phyloP scores from a whole-genome alignment of 805 yeast species.

The Candida endomychidarum region DNA sequence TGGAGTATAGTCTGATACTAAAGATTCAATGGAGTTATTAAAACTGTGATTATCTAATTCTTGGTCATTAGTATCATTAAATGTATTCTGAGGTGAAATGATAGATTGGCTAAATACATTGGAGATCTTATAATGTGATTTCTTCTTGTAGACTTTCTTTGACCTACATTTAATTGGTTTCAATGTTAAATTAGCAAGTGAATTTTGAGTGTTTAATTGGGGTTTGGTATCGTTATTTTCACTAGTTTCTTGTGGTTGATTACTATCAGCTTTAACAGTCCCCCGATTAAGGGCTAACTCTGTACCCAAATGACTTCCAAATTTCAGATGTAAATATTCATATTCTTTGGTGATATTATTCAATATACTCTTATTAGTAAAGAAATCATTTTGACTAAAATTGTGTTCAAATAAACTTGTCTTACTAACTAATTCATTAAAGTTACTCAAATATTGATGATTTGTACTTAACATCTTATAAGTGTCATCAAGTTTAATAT shows the following conservation, averaged over 20 bases:
- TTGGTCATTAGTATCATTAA: conserved; percentile 5
- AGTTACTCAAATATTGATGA: conserved; percentile 22
- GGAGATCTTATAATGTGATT: conserved; percentile 40
- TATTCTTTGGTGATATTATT: conserved; percentile 31
- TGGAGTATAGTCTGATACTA: conserved; percentile 2
- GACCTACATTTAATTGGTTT: conserved; percentile 40
- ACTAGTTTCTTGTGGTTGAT: not conserved
- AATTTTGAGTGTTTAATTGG: too few relatives aligned
- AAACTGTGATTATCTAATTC: not conserved
- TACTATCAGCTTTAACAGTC: too few relatives aligned
- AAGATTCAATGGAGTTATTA: conserved; percentile 1
- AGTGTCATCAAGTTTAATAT: conserved; percentile 30
- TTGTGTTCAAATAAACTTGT: conserved; percentile 35
- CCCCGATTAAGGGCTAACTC: too few relatives aligned
- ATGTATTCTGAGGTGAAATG: conserved; percentile 4
- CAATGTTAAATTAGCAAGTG: conserved; percentile 37
- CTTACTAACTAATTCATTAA: conserved; percentile 32
- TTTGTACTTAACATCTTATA: conserved; percentile 23
- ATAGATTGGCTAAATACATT: conserved; percentile 33
- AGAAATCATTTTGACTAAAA: conserved; percentile 28
- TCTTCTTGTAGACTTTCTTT: conserved; percentile 37
- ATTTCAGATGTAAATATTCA: conserved; percentile 22
- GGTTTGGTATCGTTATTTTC: too few relatives aligned
- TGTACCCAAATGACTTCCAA: too few relatives aligned
- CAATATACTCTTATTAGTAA: conserved; percentile 32